Evolutionary conservation across 768 basidiomycete genomes (phyloP), one percentile per base, ranked within the genome.

Genomic region (Leccinum sublutescens): DNA sequence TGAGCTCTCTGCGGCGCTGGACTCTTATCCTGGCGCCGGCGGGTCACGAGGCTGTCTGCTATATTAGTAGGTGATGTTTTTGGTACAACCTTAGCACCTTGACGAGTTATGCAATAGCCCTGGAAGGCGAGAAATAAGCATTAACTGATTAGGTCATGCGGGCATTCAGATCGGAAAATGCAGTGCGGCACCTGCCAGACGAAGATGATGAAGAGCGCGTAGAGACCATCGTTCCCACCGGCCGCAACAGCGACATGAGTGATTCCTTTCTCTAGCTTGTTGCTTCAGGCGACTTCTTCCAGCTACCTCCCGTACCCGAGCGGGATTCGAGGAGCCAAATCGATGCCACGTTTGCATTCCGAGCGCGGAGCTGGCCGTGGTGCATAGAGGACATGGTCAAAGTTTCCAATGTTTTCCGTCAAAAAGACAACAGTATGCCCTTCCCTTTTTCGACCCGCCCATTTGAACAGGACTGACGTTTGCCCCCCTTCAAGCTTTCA

Each of bases 251-350:
- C 21, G 21, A 21, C 21, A 21, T 21, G 21, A 21, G 36, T 62
- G 55, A 66, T 55, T 7, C 50, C 12, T 54, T 55, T 59, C n/a
- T 57, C 17, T 59, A 90, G 86, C 79, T 91, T 51, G 79, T 91
- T 31, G 70, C 91, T 7, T 85, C 86, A 1, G 90, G 90, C 0
- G 90, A 93, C 70, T 92, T 91, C 70, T 91, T 88, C 70, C 89
- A 93, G 70, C 76, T 93, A 0, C 89, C 90, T 1, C 90, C 90
- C 1, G 87, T 92, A 1, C 76, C 79, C 4, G 78, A 79, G 31
- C 69, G 75, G 68, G 59, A 83, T 77, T 66, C 82, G 60, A 76
- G 80, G 33, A 77, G 82, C 43, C 74, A 74, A 6, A 82, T 85
- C 40, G 75, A 80, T 1, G 77, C 84, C 12, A 75, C 72, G 3